Conservation (phyloP, 1,284 basidiomycete genomes). For the Cronartium quercuum region DNA sequence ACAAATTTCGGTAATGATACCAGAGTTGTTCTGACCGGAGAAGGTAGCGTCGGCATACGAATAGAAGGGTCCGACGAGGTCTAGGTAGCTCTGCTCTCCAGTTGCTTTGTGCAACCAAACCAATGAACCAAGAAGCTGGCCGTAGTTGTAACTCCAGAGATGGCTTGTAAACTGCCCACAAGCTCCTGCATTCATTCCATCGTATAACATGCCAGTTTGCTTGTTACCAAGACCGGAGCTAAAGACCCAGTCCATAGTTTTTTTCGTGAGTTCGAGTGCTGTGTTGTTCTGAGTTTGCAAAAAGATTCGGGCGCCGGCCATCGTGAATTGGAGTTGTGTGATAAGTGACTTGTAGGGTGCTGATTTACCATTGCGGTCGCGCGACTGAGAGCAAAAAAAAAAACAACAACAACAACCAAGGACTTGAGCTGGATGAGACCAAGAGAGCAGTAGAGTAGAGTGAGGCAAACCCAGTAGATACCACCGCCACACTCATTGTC, state of each 20-base stretch:
- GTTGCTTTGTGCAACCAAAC: constrained; percentile 21
- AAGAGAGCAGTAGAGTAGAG: background rate
- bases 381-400: background rate
- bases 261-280: constrained; percentile 19
- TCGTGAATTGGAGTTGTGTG: constrained; percentile 30
- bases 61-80: constrained; percentile 12
- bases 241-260: constrained; percentile 36
- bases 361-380: constrained; percentile 2
- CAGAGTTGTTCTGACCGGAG: constrained; percentile 9
- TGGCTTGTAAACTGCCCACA: constrained; percentile 28
- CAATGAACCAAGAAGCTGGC: background rate
- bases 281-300: constrained; percentile 21
- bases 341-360: constrained; percentile 37
- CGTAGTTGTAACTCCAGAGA: constrained; percentile 38
- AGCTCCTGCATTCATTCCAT: constrained; percentile 32
- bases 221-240: constrained; percentile 26
- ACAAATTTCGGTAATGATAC: constrained; percentile 30
- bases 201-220: constrained; percentile 17
- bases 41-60: constrained; percentile 13
- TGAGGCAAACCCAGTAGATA: constrained; percentile 8
- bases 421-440: background rate
- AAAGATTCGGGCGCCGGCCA: constrained; percentile 27
- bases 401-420: background rate
- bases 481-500: constrained; percentile 14
- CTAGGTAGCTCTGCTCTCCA: background rate